Base-by-base conservation (phyloP, 1,139 yeast genomes). In the Candida pseudoviswanathii region DNA sequence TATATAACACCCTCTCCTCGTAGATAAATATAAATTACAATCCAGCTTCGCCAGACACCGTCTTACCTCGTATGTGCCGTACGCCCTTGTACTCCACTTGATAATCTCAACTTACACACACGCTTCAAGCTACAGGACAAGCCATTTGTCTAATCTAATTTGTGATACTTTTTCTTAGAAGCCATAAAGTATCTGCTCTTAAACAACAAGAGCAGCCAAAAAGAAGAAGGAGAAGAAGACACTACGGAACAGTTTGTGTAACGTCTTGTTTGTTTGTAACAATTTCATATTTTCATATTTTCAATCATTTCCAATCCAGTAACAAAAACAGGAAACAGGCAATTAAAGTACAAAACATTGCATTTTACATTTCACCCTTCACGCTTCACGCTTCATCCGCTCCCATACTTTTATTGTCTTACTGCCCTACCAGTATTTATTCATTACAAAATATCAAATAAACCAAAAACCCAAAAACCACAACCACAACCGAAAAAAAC, bases 261-360 rank as follows among this genome's bases (percentile, higher is more conserved):
- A 25, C n/a, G n/a, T 37, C 22, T 25, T 37, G 30, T 25, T 10
- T 24, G 16, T 25, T 10, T 37, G 30, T 37, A 37, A 24, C 41
- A 37, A 37, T 37, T 37, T 37, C 30, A 37, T 25, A 37, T 24
- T 37, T 37, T 37, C 30, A 37, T 9, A 37, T 37, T 37, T 37
- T 5, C 41, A 3, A 10, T 6, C 10, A 5, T 16, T 34, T 34
- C 38, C 24, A 34, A 34, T 34, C 38, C 29, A 37, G 30, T 37
- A 24, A 37, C 41, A 25, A 37, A 33, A 33, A n/a, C 22, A 27
- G 8, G n/a, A 37, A 10, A 37, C 41, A 37, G 27, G 30, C 29
- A 37, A 37, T 37, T 25, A 37, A 37, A 37, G 41, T 37, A 37
- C 41, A 37, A 37, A 37, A 37, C 41, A 27, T 5, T 27, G 8